phyloP scores from a whole-genome alignment of 768 basidiomycete species.

The Lactarius vividus region DNA sequence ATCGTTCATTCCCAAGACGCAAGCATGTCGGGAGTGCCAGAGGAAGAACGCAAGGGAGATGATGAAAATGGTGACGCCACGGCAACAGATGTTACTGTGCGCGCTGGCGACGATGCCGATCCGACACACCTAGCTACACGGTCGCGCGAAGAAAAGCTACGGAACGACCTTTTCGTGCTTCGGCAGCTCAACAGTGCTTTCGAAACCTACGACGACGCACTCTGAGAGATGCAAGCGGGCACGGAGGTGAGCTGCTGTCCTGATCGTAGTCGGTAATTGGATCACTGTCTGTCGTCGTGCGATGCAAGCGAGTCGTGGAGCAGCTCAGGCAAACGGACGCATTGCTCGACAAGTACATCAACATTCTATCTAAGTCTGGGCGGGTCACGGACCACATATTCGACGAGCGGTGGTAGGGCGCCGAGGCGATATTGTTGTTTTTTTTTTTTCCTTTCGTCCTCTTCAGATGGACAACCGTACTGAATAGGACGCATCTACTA shows the following conservation, averaged over 20 bases:
- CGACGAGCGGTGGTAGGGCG: conserved; percentile 75
- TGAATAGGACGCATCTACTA: conserved; percentile 31
- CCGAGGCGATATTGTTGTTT: conserved; percentile 65
- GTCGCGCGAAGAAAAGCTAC: conserved; percentile 67
- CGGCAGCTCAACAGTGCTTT: conserved; percentile 74
- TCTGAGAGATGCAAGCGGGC: conserved; percentile 60
- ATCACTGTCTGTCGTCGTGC: neutral
- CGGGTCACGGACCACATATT: conserved; percentile 64
- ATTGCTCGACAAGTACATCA: conserved; percentile 71
- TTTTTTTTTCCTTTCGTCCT: neutral
- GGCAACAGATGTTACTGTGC: conserved; percentile 31
- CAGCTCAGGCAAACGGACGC: conserved; percentile 72
- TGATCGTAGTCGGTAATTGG: neutral
- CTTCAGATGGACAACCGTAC: neutral
- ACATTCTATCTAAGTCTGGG: conserved; percentile 67
- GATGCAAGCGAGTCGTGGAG: conserved; percentile 51
- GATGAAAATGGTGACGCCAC: conserved; percentile 22
- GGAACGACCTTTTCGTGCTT: conserved; percentile 68
- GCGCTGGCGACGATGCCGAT: conserved; percentile 27
- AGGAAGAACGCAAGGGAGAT: conserved; percentile 24
- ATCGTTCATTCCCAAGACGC: neutral
- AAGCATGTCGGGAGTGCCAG: conserved; percentile 4
- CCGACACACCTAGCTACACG: conserved; percentile 33
- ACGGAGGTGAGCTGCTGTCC: conserved; percentile 55
- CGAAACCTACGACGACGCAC: conserved; percentile 61